phyloP scores from a whole-genome alignment of 2,329 filamentous ascomycete genomes.

The Xylariaceae sp. region DNA sequence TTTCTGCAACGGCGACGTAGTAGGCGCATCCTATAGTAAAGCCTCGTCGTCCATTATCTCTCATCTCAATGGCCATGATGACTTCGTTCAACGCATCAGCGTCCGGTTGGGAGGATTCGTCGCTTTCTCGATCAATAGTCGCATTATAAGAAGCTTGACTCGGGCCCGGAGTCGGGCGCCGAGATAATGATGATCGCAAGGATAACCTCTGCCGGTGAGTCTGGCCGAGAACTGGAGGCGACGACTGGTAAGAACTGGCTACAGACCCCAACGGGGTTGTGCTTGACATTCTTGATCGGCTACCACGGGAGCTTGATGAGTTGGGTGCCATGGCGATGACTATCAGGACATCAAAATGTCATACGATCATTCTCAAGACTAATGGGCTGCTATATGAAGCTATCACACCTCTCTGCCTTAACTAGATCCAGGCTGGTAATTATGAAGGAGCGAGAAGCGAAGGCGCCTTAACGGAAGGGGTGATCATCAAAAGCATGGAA shows the following conservation, averaged over 20 bases:
- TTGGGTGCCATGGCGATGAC: no score
- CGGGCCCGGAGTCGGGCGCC: slow-evolving; percentile 4
- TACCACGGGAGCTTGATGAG: background rate
- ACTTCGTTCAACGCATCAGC: slow-evolving; percentile 55
- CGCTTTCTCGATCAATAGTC: slow-evolving; percentile 15
- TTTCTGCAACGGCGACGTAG: slow-evolving; percentile 67
- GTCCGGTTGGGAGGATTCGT: slow-evolving; percentile 19
- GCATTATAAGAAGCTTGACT: slow-evolving; percentile 12
- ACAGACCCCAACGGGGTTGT: slow-evolving; percentile 8
- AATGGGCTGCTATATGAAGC: no score
- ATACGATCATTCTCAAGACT: no score
- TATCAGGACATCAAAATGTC: no score
- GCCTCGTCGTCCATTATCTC: slow-evolving; percentile 44
- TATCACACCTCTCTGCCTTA: no score
- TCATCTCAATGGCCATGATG: slow-evolving; percentile 76
- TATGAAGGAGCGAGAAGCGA: no score
- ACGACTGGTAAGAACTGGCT: slow-evolving; percentile 19
- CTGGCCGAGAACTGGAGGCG: slow-evolving; percentile 22
- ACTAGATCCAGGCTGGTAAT: no score
- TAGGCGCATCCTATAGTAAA: slow-evolving; percentile 77
- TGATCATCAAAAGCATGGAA: no score
- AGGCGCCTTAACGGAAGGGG: no score
- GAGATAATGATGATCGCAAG: slow-evolving; percentile 15
- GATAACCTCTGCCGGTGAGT: slow-evolving; percentile 23
- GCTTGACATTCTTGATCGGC: slow-evolving; percentile 1